A percentile compares a stretch with the other conserved stretches of the same genome.
Conservation (phyloP, 148 eudicot genomes). For the Amaranthus hypochondriacus region DNA sequence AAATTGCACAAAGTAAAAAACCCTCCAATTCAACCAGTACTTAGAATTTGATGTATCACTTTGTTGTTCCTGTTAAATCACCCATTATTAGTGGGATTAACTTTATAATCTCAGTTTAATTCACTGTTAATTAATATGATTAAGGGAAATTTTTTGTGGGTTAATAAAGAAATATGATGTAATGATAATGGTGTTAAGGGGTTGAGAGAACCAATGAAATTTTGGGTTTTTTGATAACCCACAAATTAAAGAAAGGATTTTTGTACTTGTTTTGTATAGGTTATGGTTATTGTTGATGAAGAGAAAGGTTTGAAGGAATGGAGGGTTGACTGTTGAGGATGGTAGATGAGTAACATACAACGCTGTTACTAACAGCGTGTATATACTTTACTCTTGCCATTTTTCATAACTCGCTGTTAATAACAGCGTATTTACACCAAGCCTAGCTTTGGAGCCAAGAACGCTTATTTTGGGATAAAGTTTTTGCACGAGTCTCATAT, state of each 20-base stretch:
- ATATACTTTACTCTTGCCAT: no score
- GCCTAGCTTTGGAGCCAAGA: no score
- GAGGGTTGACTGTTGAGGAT: no score
- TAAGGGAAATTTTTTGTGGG: neutral
- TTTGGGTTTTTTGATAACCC: neutral
- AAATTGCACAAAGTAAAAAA: constrained; percentile 50
- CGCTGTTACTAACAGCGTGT: no score
- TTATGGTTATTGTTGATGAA: neutral
- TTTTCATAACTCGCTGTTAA: no score
- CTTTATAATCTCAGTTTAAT: neutral
- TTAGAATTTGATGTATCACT: constrained; percentile 43
- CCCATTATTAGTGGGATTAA: constrained; percentile 27
- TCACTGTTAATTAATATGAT: neutral
- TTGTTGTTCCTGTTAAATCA: constrained; percentile 46
- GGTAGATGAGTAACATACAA: no score
- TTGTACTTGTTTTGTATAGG: constrained; percentile 14
- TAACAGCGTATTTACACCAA: no score
- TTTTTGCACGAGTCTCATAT: no score
- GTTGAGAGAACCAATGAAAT: constrained; percentile 24
- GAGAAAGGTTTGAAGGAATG: no score
- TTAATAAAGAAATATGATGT: constrained; percentile 12
- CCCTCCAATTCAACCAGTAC: constrained; percentile 93
- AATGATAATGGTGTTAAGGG: constrained; percentile 13
- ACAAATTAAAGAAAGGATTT: constrained; percentile 6
- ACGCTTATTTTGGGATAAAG: no score